phyloP scores from a whole-genome alignment of 208 protist species.

The Zelonia costaricensis region DNA sequence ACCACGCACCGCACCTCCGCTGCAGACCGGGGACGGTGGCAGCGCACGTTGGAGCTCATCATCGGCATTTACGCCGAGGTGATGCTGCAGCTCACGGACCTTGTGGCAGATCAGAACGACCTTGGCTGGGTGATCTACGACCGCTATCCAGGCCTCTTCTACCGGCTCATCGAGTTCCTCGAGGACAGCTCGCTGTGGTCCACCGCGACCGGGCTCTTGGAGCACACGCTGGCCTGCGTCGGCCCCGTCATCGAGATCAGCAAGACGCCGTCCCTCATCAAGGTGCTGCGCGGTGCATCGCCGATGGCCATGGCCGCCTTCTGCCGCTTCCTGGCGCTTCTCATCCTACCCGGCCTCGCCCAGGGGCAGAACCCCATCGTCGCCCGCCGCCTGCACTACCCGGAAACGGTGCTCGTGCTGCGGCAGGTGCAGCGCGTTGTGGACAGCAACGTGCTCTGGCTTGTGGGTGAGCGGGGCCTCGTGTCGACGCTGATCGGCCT shows the following conservation, averaged over 20 bases:
- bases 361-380: slow-evolving; percentile 42
- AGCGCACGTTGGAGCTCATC: slow-evolving; percentile 15
- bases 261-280: slow-evolving; percentile 46
- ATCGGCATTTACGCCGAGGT: slow-evolving; percentile 32
- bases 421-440: slow-evolving; percentile 74
- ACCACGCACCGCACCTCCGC: slow-evolving; percentile 4
- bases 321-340: slow-evolving; percentile 71
- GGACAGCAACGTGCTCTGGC: slow-evolving; percentile 84
- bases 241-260: slow-evolving; percentile 82
- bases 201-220: slow-evolving; percentile 43
- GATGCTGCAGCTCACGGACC: slow-evolving; percentile 59
- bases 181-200: slow-evolving; percentile 36
- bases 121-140: slow-evolving; percentile 82
- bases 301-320: slow-evolving; percentile 46
- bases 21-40: slow-evolving; percentile 6
- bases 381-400: slow-evolving; percentile 46
- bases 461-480: slow-evolving; percentile 58
- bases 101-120: slow-evolving; percentile 66
- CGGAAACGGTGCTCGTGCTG: slow-evolving; percentile 53
- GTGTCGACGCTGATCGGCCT: slow-evolving; percentile 58
- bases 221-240: slow-evolving; percentile 70
- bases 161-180: slow-evolving; percentile 72
- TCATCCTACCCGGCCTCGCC: slow-evolving; percentile 61
- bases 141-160: slow-evolving; percentile 73
- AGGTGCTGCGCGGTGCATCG: slow-evolving; percentile 42